These are phyloP conservation scores for Pseudoperonospora humuli DNA, from an alignment of 352 stramenopile species.

Conservation along the genomic window DNA sequence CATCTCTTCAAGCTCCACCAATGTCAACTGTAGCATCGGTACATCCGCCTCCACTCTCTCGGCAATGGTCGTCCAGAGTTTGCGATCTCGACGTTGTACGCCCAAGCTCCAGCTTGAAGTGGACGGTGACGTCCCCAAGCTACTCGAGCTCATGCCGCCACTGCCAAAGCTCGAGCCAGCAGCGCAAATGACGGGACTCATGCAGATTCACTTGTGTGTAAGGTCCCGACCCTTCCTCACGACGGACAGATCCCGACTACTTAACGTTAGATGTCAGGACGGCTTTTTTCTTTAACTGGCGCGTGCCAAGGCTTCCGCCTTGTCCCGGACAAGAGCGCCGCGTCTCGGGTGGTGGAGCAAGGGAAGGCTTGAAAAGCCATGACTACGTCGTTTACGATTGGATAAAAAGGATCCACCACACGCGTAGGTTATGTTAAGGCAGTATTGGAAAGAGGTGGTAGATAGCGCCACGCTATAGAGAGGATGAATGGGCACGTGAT, in stretches of 20 bases:
- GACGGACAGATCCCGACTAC: slow-evolving; percentile 10
- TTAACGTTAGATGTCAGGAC: too few species aligned
- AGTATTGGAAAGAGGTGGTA: too few species aligned
- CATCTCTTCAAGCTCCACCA: slow-evolving; percentile 80
- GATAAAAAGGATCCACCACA: not conserved
- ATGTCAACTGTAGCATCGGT: slow-evolving; percentile 42
- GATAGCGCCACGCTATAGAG: not conserved
- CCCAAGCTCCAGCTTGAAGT: slow-evolving; percentile 42
- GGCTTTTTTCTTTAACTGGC: not conserved
- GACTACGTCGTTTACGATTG: slow-evolving; percentile 6
- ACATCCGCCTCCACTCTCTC: slow-evolving; percentile 59
- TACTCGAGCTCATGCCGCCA: slow-evolving; percentile 2
- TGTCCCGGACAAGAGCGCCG: slow-evolving; percentile 2
- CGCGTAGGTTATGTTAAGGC: too few species aligned
- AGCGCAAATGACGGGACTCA: slow-evolving; percentile 21
- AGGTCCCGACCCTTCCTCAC: slow-evolving; percentile 5
- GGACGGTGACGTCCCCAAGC: slow-evolving; percentile 19
- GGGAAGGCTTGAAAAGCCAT: not conserved
- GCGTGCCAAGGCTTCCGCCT: slow-evolving; percentile 6
- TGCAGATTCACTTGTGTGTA: slow-evolving; percentile 3
- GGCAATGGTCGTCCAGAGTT: slow-evolving; percentile 44
- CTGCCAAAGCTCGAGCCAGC: not conserved
- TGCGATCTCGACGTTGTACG: slow-evolving; percentile 56
- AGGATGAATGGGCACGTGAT: too few species aligned
- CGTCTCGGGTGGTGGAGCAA: not conserved